Percentiles rank a stretch among this genome's conserved stretches.
Evolutionary conservation across 2,329 filamentous ascomycete species (phyloP).

Genomic region (Sphaerulina populicola): DNA sequence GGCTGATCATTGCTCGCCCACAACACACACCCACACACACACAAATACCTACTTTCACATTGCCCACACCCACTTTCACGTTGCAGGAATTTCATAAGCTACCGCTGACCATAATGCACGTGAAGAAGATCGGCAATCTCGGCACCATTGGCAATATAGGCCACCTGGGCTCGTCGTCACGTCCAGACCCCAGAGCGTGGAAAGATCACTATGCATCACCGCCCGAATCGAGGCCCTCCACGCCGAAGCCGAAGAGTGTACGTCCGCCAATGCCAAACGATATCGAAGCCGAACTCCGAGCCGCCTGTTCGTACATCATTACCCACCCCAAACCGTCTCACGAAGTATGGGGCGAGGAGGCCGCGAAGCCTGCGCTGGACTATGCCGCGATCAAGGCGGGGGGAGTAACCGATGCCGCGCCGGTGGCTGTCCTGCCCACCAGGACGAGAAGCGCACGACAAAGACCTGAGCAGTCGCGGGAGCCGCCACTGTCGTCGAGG

Average conservation of each 20-base stretch:
- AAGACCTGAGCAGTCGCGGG: conserved; percentile 6
- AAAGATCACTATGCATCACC: conserved; percentile 26
- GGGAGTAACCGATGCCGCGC: conserved; percentile 8
- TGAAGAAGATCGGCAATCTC: conserved; percentile 5
- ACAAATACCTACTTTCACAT: too few relatives aligned
- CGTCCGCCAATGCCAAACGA: conserved; percentile 38
- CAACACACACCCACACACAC: not conserved
- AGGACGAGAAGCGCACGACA: conserved; percentile 13
- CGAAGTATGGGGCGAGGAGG: conserved; percentile 29
- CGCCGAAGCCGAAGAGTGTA: conserved; percentile 38
- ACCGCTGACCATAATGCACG: conserved; percentile 2
- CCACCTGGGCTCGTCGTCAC: conserved; percentile 4
- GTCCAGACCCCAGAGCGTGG: conserved; percentile 16
- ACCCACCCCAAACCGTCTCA: conserved; percentile 33
- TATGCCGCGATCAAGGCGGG: conserved; percentile 29
- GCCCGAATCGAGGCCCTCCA: conserved; percentile 33
- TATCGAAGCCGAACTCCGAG: conserved; percentile 40
- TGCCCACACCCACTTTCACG: not conserved
- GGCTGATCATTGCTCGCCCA: conserved; percentile 2
- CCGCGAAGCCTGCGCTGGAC: conserved; percentile 28
- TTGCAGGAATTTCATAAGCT: not conserved
- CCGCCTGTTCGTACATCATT: conserved; percentile 40
- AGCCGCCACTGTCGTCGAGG: conserved; percentile 12
- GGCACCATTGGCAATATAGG: conserved; percentile 3
- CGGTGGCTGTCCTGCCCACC: not conserved